phyloP scores from a whole-genome alignment of 225 moss, liverwort and hornwort genomes.

The Takakia lepidozioides region DNA sequence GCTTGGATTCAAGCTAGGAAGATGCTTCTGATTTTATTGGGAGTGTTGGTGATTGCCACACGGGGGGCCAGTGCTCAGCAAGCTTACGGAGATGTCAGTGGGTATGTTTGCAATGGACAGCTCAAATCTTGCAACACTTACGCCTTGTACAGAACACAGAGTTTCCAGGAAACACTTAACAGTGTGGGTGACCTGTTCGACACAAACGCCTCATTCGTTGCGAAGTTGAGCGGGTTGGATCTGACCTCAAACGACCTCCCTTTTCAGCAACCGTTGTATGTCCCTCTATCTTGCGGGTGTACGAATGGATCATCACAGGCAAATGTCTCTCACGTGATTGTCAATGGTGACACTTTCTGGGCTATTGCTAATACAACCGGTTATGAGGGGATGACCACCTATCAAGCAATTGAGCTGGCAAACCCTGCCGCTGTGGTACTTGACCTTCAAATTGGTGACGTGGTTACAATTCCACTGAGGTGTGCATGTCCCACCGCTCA shows the following conservation, averaged over 20 bases:
- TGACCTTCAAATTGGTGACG: neutral
- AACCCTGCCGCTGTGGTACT: conserved; percentile 8
- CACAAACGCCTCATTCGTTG: conserved; percentile 13
- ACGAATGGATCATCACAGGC: conserved; percentile 21
- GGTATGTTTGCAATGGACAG: conserved; percentile 34
- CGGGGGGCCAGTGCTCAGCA: conserved; percentile 50
- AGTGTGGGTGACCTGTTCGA: conserved; percentile 14
- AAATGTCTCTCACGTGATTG: conserved; percentile 25
- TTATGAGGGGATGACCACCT: conserved; percentile 29
- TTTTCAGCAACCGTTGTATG: conserved; percentile 16
- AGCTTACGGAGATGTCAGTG: conserved; percentile 16
- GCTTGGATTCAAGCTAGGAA: no score
- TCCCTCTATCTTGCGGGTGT: conserved; percentile 56
- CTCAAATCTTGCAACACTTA: conserved; percentile 30
- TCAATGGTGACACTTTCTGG: neutral
- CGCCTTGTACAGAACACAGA: conserved; percentile 19
- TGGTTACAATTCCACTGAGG: conserved; percentile 23
- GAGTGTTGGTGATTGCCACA: no score
- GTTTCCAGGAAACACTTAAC: conserved; percentile 5
- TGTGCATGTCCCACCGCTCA: conserved; percentile 28
- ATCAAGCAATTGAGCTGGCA: conserved; percentile 20
- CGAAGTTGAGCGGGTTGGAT: conserved; percentile 17
- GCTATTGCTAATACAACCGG: conserved; percentile 16
- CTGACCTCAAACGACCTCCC: conserved; percentile 4
- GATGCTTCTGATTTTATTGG: no score